These are phyloP conservation scores for Talaromyces wortmannii DNA, from an alignment of 495 filamentous ascomycete species.

Conservation along the genomic window DNA sequence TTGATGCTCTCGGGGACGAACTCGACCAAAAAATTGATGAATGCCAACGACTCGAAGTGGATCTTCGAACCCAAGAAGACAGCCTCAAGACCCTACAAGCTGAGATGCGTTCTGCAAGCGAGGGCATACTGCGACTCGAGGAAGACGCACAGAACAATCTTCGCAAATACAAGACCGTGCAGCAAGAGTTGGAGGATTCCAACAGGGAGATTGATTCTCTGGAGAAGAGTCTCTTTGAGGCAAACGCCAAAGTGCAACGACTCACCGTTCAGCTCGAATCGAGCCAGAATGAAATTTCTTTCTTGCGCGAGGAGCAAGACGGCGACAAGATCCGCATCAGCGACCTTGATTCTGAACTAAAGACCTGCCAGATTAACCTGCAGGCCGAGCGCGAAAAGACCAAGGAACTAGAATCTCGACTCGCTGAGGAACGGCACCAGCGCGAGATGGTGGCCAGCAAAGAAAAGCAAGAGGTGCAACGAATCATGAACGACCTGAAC, in stretches of 20 bases:
- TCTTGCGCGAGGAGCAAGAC: conserved; percentile 95
- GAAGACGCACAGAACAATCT: conserved; percentile 68
- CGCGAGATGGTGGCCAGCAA: conserved; percentile 77
- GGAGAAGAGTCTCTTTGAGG: conserved; percentile 67
- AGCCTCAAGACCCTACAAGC: conserved; percentile 78
- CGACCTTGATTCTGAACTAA: conserved; percentile 75
- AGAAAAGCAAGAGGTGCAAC: conserved; percentile 82
- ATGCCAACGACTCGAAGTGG: conserved; percentile 61
- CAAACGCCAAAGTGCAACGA: conserved; percentile 77
- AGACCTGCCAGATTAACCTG: conserved; percentile 62
- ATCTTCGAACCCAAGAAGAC: conserved; percentile 48
- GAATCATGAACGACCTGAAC: conserved; percentile 78
- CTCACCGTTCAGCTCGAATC: conserved; percentile 88
- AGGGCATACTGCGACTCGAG: conserved; percentile 76
- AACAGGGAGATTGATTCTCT: conserved; percentile 72
- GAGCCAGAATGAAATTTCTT: conserved; percentile 85
- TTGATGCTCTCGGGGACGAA: conserved; percentile 76
- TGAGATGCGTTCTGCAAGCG: conserved; percentile 86
- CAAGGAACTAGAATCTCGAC: conserved; percentile 68
- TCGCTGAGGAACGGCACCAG: conserved; percentile 75
- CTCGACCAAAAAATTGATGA: conserved; percentile 67
- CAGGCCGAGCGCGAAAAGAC: conserved; percentile 76
- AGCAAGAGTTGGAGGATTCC: conserved; percentile 67
- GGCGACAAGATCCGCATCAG: conserved; percentile 97
- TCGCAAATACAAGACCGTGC: conserved; percentile 63